These are phyloP conservation scores for Lichina pygmaea DNA, from an alignment of 495 filamentous ascomycete genomes.

Conservation along the genomic window DNA sequence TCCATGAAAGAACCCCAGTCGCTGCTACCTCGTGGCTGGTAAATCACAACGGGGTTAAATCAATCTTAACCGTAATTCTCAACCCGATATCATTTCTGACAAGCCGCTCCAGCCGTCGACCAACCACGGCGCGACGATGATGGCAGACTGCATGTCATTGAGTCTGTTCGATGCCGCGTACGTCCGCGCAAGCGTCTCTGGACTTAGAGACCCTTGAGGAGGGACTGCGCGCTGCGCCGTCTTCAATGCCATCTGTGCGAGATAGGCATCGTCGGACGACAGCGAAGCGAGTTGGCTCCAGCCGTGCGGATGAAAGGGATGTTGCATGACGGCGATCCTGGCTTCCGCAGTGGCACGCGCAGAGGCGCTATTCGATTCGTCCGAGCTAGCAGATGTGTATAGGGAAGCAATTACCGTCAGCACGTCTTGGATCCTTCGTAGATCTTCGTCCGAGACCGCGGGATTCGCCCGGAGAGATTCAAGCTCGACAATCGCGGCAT, in stretches of 20 bases:
- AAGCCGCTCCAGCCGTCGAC: slow-evolving; percentile 32
- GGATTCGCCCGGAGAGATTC: slow-evolving; percentile 38
- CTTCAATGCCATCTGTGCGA: slow-evolving; percentile 55
- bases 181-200: slow-evolving; percentile 42
- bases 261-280: slow-evolving; percentile 17
- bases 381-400: neutral
- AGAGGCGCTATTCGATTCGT: slow-evolving; percentile 1
- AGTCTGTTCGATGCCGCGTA: slow-evolving; percentile 47
- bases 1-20: too few relatives aligned
- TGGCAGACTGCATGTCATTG: slow-evolving; percentile 45
- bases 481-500: slow-evolving; percentile 60
- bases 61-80: too few relatives aligned
- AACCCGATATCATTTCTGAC: neutral
- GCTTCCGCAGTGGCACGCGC: slow-evolving; percentile 20
- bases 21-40: too few relatives aligned
- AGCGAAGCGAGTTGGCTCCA: slow-evolving; percentile 47
- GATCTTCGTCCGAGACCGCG: slow-evolving; percentile 9
- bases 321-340: slow-evolving; percentile 45
- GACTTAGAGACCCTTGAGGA: slow-evolving; percentile 36
- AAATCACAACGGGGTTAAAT: too few relatives aligned
- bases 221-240: slow-evolving; percentile 48
- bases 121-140: slow-evolving; percentile 64
- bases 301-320: slow-evolving; percentile 44
- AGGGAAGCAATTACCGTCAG: slow-evolving; percentile 25
- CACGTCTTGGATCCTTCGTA: slow-evolving; percentile 25